Percentiles rank a stretch among this genome's conserved stretches.
Conservation (phyloP, 139 green algal species). For the Medakamo hakoo region DNA sequence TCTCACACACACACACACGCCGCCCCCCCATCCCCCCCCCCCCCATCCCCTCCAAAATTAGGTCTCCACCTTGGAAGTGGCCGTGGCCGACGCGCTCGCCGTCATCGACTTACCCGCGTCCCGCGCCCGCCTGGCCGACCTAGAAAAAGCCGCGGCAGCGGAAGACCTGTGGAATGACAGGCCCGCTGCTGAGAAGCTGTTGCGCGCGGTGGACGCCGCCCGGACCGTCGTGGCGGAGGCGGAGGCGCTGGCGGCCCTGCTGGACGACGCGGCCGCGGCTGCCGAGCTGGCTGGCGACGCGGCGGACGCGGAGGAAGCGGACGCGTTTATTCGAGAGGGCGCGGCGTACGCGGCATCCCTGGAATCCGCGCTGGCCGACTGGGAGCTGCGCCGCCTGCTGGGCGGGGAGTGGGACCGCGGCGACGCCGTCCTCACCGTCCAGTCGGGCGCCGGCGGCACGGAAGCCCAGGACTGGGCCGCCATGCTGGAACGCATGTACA, state of each 20-base stretch:
- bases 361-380: constrained; percentile 14
- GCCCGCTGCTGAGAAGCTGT: too few relatives aligned
- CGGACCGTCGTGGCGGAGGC: neutral
- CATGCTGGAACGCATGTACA: constrained; percentile 91
- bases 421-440: constrained; percentile 18
- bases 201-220: constrained; percentile 17
- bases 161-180: too few relatives aligned
- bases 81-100: too few relatives aligned
- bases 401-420: constrained; percentile 36
- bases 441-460: constrained; percentile 58
- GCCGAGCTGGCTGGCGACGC: constrained; percentile 41
- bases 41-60: too few relatives aligned
- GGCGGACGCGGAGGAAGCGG: constrained; percentile 3
- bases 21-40: too few relatives aligned
- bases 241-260: neutral
- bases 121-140: too few relatives aligned
- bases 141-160: too few relatives aligned
- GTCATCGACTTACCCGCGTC: too few relatives aligned
- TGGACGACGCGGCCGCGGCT: constrained; percentile 24
- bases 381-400: constrained; percentile 49
- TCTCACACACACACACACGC: too few relatives aligned
- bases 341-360: constrained; percentile 1
- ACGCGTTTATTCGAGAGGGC: constrained; percentile 17
- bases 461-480: constrained; percentile 86
- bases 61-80: too few relatives aligned